phyloP scores from a whole-genome alignment of 352 stramenopile species.

The Phytopythium helicoides region DNA sequence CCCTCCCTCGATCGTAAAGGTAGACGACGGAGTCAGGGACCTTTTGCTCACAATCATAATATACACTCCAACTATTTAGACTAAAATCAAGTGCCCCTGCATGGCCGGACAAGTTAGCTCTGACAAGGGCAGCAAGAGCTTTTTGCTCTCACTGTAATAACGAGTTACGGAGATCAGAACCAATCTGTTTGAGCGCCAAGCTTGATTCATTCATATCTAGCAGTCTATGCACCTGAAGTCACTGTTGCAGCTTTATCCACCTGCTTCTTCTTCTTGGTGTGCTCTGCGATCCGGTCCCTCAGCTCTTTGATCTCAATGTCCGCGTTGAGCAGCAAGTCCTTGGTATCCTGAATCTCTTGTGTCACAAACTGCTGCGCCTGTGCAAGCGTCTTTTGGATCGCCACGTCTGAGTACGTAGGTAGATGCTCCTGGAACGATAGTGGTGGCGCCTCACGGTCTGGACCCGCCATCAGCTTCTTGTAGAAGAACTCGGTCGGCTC shows the following conservation, averaged over 20 bases:
- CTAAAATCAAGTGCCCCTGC: too few relatives aligned
- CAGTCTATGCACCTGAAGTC: too few relatives aligned
- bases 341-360: constrained; percentile 68
- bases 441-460: constrained; percentile 60
- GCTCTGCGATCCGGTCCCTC: constrained; percentile 68
- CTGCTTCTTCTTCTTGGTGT: constrained; percentile 77
- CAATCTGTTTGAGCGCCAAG: too few relatives aligned
- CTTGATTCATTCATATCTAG: too few relatives aligned
- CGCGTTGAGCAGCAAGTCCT: constrained; percentile 58
- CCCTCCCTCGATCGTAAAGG: too few relatives aligned
- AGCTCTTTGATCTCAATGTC: constrained; percentile 78
- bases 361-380: constrained; percentile 82
- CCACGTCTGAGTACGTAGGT: constrained; percentile 85
- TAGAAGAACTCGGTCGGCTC: constrained; percentile 96
- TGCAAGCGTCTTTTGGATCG: constrained; percentile 82
- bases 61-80: constrained; percentile 8
- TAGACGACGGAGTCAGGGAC: too few relatives aligned
- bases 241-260: constrained; percentile 42
- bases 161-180: too few relatives aligned
- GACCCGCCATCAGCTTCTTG: constrained; percentile 84
- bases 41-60: not conserved
- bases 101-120: too few relatives aligned
- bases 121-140: too few relatives aligned
- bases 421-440: constrained; percentile 84
- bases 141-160: too few relatives aligned